phyloP scores from a whole-genome alignment of 768 basidiomycete species.

The Floccularia luteovirens region DNA sequence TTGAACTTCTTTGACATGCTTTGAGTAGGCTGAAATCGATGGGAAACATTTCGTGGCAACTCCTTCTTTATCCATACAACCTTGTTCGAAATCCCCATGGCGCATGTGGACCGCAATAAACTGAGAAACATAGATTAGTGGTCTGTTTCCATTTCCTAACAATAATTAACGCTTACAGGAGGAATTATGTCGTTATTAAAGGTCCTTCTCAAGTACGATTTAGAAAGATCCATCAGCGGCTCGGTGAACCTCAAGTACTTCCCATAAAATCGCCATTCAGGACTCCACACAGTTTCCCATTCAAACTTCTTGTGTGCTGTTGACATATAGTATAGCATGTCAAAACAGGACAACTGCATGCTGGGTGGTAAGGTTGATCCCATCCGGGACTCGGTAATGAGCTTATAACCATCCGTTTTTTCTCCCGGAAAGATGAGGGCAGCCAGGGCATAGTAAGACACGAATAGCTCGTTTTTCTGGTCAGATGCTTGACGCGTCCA shows the following conservation, averaged over 20 bases:
- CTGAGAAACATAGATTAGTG: not conserved
- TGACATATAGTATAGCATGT: constrained; percentile 5
- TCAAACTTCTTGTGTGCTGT: constrained; percentile 3
- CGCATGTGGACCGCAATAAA: too few relatives aligned
- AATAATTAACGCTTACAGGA: constrained; percentile 2
- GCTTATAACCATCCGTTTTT: not conserved
- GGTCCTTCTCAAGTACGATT: constrained; percentile 3
- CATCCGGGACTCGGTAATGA: not conserved
- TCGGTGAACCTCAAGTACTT: constrained; percentile 5
- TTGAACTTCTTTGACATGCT: too few relatives aligned
- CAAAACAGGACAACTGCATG: constrained; percentile 4
- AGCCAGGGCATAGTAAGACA: constrained; percentile 4
- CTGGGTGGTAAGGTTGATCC: not conserved
- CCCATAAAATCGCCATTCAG: constrained; percentile 6
- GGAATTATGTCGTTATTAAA: constrained; percentile 3
- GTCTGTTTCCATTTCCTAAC: not conserved
- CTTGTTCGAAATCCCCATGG: not conserved
- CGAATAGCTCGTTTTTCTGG: not conserved
- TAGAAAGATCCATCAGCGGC: constrained; percentile 2
- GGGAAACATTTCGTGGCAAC: too few relatives aligned
- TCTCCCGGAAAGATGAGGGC: constrained; percentile 2
- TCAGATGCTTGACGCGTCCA: not conserved
- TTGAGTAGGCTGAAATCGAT: too few relatives aligned
- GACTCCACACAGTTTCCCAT: constrained; percentile 6
- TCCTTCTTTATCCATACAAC: too few relatives aligned